Base-by-base conservation (phyloP, 2,329 filamentous ascomycete genomes). In the Cercospora nicotianae region DNA sequence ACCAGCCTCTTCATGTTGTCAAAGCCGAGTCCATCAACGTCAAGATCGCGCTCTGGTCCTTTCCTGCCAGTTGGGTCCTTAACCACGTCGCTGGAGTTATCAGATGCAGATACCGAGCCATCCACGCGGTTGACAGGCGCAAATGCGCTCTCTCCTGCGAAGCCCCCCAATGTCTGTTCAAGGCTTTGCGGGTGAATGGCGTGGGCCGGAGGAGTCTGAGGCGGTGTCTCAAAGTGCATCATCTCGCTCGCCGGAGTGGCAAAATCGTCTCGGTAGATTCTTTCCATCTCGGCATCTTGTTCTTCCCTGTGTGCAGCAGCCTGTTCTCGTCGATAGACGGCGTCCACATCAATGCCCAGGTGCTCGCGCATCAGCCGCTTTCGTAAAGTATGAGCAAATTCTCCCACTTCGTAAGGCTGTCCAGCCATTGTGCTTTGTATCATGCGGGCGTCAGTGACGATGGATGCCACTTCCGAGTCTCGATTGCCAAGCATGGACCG, bases 291-390 rank as follows among this genome's bases (percentile, higher is more conserved):
- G 60, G 88, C 79, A 74, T 93, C 90, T 30, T 87, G 87, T 72
- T 87, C 85, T 61, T 88, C 73, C 75, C 79, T 61, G 74, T 57
- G 67, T 42, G 66, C 67, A 5, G 69, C 68, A 10, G 71, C 67
- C 61, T 78, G 76, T 58, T 80, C 77, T 4, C 75, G 72, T 23
- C 76, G 73, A 63, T 80, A 79, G 68, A 97, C 90, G 75, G 92
- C 91, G 78, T 99, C 95, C 3, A 97, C 93, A 76, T 98, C 94
- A 45, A 98, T 83, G n/a, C 95, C 95, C 31, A 99, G 84, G 81
- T 99, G 95, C 80, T 99, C 95, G 70, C 94, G 88, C 95, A 98
- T 98, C 60, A 98, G 84, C 28, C 95, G 91, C 83, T 97, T 89
- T 31, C 95, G 92, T 63, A 99, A 86, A 0, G 93, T 95, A 78